phyloP scores from a whole-genome alignment of 208 protist species.

The Wallacemonas rigidus region DNA sequence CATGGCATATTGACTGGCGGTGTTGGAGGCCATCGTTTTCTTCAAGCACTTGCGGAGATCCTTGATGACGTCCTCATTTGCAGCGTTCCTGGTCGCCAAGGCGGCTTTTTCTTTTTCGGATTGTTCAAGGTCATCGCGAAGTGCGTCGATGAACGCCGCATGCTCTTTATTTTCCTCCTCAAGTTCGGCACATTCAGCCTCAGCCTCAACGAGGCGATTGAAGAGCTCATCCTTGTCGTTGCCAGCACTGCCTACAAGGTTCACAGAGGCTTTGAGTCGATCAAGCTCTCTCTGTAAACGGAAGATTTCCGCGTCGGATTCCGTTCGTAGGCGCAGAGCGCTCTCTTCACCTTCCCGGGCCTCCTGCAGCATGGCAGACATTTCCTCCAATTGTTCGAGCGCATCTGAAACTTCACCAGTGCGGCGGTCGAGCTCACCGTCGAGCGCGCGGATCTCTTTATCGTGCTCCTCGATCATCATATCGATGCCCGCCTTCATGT shows the following conservation, averaged over 20 bases:
- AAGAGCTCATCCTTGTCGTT: slow-evolving; percentile 31
- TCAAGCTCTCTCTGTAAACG: slow-evolving; percentile 72
- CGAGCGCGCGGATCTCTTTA: slow-evolving; percentile 56
- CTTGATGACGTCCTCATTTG: slow-evolving; percentile 35
- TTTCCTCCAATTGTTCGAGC: slow-evolving; percentile 72
- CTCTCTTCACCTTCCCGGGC: slow-evolving; percentile 69
- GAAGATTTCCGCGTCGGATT: slow-evolving; percentile 78
- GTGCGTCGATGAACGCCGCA: background rate
- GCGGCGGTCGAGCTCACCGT: slow-evolving; percentile 55
- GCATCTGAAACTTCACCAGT: slow-evolving; percentile 69
- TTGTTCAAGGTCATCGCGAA: slow-evolving; percentile 12
- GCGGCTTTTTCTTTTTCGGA: slow-evolving; percentile 14
- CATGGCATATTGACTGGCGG: slow-evolving; percentile 12
- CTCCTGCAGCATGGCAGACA: slow-evolving; percentile 76
- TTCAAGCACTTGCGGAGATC: slow-evolving; percentile 40
- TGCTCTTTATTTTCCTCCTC: slow-evolving; percentile 24
- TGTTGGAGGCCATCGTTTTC: slow-evolving; percentile 10
- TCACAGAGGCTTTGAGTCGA: slow-evolving; percentile 30
- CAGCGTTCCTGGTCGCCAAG: slow-evolving; percentile 28
- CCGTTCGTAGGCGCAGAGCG: slow-evolving; percentile 43
- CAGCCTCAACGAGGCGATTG: slow-evolving; percentile 29
- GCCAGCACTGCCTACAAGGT: slow-evolving; percentile 16
- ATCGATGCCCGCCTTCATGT: slow-evolving; percentile 51
- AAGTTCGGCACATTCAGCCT: slow-evolving; percentile 30
- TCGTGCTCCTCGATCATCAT: slow-evolving; percentile 62